Evolutionary conservation across 2,329 filamentous ascomycete genomes (phyloP), one percentile per base, ranked within the genome.

Genomic region (Cercospora janseana): DNA sequence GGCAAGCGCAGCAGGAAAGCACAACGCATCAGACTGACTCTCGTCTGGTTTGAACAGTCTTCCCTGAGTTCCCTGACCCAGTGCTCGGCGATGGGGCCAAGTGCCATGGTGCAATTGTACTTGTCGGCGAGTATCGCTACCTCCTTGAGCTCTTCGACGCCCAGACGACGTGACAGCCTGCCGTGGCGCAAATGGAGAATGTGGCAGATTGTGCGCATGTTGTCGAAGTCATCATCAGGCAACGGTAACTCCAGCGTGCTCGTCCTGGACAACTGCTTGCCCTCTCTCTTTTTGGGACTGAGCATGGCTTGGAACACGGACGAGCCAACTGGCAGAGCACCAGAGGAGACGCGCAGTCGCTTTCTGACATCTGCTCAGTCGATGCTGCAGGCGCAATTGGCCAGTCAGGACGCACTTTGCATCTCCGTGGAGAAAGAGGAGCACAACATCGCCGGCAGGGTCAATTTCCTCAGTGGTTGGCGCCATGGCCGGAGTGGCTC

Each of bases 401-500:
- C n/a, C n/a, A n/a, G n/a, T n/a, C n/a, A n/a, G n/a, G n/a, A n/a
- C 15, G 21, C 15, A 27, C 40, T 1, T 2, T 1, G 1, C 16
- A 15, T 24, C n/a, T 7, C 15, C 5, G 7, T 7, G 12, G 16
- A 31, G 32, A 31, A 35, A 48, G 10, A 35, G 23, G 6, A 55
- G 38, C 6, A 49, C 23, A 5, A 51, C 34, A 18, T 48, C 48
- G n/a, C 48, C 69, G 71, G 75, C 72, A 2, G 72, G 69, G 42
- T 66, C 63, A 55, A 76, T 29, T 7, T 53, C 31, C 12, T 27
- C 13, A 3, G 15, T 9, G 9, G 12, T 10, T n/a, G 2, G 2
- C 1, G 15, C 24, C 27, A 28, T 28, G 23, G 40, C 15, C 10
- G 27, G 6, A 24, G 4, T 42, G 13, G 13, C 20, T 23, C 7